These are phyloP conservation scores for Apiospora hydei DNA, from an alignment of 2,329 filamentous ascomycete genomes.

Conservation along the genomic window DNA sequence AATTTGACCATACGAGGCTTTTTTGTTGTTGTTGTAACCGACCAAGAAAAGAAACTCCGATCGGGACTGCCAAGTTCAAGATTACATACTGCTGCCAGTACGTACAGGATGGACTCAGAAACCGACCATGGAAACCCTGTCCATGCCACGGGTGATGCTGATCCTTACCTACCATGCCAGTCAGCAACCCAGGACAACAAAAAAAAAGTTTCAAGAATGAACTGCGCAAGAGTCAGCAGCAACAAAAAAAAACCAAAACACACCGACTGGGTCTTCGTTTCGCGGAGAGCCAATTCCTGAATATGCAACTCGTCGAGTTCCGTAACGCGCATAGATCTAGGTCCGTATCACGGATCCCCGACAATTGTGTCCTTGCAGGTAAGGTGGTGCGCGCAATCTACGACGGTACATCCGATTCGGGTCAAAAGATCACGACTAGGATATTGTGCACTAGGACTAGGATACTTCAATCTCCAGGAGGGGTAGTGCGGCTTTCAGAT, in stretches of 20 bases:
- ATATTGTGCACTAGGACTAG: conserved; percentile 11
- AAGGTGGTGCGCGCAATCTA: conserved; percentile 11
- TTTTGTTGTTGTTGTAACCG: not conserved
- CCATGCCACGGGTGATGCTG: conserved; percentile 2
- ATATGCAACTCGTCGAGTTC: not conserved
- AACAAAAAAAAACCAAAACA: not conserved
- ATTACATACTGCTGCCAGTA: not conserved
- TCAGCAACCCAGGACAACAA: conserved; percentile 15
- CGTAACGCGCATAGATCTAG: not conserved
- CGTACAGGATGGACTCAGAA: conserved; percentile 1
- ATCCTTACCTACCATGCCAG: conserved; percentile 7
- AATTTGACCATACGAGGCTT: not conserved
- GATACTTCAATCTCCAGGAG: conserved; percentile 15
- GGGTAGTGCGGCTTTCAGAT: conserved; percentile 26
- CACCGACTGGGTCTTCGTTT: not conserved
- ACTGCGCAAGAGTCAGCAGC: conserved; percentile 8
- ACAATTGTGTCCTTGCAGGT: not conserved
- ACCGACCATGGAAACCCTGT: conserved; percentile 12
- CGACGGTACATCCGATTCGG: conserved; percentile 13
- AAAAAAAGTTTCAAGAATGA: conserved; percentile 3
- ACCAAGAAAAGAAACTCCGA: not conserved
- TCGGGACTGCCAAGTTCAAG: not conserved
- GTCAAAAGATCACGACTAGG: conserved; percentile 21
- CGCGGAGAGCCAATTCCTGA: not conserved
- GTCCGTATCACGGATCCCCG: not conserved